These are phyloP conservation scores for Laburnicola sp. DNA, from an alignment of 2,329 filamentous ascomycete species.

Conservation along the genomic window DNA sequence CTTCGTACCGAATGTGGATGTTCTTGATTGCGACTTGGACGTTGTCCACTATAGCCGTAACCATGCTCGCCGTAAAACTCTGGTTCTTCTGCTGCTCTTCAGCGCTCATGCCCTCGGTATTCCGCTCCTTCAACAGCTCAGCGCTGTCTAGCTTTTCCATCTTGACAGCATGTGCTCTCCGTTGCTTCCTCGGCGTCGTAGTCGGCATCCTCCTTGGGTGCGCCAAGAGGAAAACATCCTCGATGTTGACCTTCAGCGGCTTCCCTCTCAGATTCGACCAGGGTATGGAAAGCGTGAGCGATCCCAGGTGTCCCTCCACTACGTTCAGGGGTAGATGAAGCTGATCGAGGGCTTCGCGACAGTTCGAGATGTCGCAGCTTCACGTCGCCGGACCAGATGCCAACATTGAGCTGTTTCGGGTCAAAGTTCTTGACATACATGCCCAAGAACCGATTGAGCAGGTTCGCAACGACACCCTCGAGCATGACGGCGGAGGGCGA, in stretches of 20 bases:
- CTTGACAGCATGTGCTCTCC: slow-evolving; percentile 85
- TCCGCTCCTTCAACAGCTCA: slow-evolving; percentile 89
- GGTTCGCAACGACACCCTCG: slow-evolving; percentile 92
- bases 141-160: slow-evolving; percentile 98
- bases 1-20: slow-evolving; percentile 97
- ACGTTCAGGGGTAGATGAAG: slow-evolving; percentile 96
- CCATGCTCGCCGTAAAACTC: slow-evolving; percentile 92
- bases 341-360: slow-evolving; percentile 93
- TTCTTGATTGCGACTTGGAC: slow-evolving; percentile 97
- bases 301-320: slow-evolving; percentile 88
- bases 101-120: slow-evolving; percentile 86
- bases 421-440: slow-evolving; percentile 99
- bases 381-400: slow-evolving; percentile 98
- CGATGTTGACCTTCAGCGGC: slow-evolving; percentile 90
- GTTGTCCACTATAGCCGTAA: slow-evolving; percentile 97
- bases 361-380: slow-evolving; percentile 92
- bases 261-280: slow-evolving; percentile 97
- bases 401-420: slow-evolving; percentile 94
- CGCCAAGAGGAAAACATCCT: slow-evolving; percentile 97
- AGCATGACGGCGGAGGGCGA: slow-evolving; percentile 72
- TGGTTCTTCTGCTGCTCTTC: slow-evolving; percentile 98
- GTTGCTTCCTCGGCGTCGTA: slow-evolving; percentile 91
- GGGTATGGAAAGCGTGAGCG: slow-evolving; percentile 89
- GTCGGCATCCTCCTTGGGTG: slow-evolving; percentile 90
- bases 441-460: slow-evolving; percentile 98